Conservation (phyloP, 768 basidiomycete genomes). For the Gloeophyllum trabeum region DNA sequence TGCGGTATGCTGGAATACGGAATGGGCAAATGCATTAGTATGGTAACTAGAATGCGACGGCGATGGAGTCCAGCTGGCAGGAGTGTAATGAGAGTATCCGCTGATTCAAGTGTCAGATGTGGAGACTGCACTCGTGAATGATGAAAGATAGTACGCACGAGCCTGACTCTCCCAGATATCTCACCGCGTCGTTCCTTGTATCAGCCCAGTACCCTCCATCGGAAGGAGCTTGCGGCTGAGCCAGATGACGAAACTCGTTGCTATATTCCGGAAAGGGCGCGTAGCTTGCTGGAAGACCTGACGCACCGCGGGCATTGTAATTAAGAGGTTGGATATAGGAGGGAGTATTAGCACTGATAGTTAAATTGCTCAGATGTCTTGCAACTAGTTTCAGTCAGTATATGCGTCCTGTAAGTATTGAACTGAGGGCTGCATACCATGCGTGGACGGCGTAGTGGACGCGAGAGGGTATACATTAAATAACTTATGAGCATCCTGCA, state of each 20-base stretch:
- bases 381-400: constrained; percentile 34
- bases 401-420: constrained; percentile 5
- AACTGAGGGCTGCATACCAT: constrained; percentile 34
- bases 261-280: constrained; percentile 62
- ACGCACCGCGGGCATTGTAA: constrained; percentile 21
- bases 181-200: constrained; percentile 47
- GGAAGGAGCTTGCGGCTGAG: constrained; percentile 29
- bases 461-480: constrained; percentile 63
- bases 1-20: constrained; percentile 49
- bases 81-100: constrained; percentile 18
- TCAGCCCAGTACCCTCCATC: constrained; percentile 55
- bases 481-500: constrained; percentile 57
- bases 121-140: background rate
- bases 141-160: constrained; percentile 12
- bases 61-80: constrained; percentile 20
- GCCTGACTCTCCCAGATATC: constrained; percentile 36
- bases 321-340: constrained; percentile 53
- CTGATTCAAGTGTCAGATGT: constrained; percentile 2
- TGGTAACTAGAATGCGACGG: constrained; percentile 37
- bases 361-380: constrained; percentile 51
- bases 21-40: constrained; percentile 47
- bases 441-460: constrained; percentile 66
- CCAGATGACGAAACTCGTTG: constrained; percentile 44
- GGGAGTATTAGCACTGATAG: constrained; percentile 45
- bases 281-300: constrained; percentile 26